These are phyloP conservation scores for Mycosarcoma mackinlayi DNA, from an alignment of 1,284 basidiomycete species.

Conservation along the genomic window DNA sequence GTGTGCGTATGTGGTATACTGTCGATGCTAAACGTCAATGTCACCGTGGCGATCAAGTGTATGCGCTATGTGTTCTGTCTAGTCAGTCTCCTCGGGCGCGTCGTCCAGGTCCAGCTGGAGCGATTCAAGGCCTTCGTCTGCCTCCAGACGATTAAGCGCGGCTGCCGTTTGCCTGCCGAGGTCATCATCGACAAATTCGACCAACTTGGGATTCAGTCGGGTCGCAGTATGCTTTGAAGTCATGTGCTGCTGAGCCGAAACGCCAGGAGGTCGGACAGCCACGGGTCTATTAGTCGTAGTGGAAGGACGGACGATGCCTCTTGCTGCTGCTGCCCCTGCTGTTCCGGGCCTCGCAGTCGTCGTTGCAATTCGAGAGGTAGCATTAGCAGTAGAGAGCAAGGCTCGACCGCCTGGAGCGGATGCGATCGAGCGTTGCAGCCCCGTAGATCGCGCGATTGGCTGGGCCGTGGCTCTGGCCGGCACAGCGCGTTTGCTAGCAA, in stretches of 20 bases:
- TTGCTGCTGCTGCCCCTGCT: neutral
- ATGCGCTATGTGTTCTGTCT: too few relatives aligned
- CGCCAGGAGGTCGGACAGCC: neutral
- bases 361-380: neutral
- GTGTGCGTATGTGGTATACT: too few relatives aligned
- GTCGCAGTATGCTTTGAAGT: conserved; percentile 7
- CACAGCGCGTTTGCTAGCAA: neutral
- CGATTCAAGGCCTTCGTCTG: conserved; percentile 22
- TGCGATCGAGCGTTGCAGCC: conserved; percentile 35
- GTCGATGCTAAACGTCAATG: too few relatives aligned
- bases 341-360: neutral
- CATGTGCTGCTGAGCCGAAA: neutral
- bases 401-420: conserved; percentile 20
- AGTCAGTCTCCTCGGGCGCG: conserved; percentile 1
- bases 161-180: conserved; percentile 38
- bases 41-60: too few relatives aligned
- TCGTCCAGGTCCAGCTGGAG: conserved; percentile 34
- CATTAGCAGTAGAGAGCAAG: neutral
- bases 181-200: conserved; percentile 44
- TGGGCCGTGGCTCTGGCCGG: neutral
- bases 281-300: neutral
- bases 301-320: neutral
- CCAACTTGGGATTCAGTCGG: conserved; percentile 34
- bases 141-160: conserved; percentile 14
- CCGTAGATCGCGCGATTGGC: conserved; percentile 9